Percentiles rank a stretch among this genome's conserved stretches.
Evolutionary conservation across 2,329 filamentous ascomycete species (phyloP).

Genomic region (Grosmannia penicillata): DNA sequence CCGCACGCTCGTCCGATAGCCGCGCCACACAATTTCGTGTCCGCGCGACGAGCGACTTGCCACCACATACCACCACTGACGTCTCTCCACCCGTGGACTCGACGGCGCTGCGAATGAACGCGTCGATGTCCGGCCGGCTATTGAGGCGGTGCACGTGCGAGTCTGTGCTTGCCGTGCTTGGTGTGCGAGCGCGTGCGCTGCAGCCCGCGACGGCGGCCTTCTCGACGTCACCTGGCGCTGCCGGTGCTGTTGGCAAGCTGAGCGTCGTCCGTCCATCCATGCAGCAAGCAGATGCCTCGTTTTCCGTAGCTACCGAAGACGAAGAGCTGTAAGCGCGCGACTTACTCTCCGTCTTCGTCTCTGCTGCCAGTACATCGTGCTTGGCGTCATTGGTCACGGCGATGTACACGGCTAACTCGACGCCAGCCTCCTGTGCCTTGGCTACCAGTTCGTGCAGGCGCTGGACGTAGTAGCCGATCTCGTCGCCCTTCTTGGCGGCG

Average conservation of each 20-base stretch:
- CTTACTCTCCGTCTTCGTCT: too few species aligned
- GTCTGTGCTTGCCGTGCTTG: constrained; percentile 17
- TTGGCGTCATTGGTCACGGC: constrained; percentile 29
- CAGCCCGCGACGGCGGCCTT: constrained; percentile 7
- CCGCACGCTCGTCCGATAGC: constrained; percentile 44
- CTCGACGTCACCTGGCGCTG: constrained; percentile 13
- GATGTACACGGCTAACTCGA: constrained; percentile 36
- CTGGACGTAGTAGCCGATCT: constrained; percentile 39
- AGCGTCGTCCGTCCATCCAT: background rate
- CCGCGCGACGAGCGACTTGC: constrained; percentile 35
- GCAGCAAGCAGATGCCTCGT: background rate
- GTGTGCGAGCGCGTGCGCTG: constrained; percentile 2
- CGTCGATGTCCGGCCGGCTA: constrained; percentile 32
- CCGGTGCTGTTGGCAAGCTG: background rate
- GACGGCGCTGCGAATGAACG: constrained; percentile 36
- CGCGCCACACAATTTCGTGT: constrained; percentile 39
- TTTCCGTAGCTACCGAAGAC: background rate
- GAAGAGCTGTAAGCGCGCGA: constrained; percentile 2
- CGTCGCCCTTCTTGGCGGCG: constrained; percentile 33
- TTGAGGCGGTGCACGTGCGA: constrained; percentile 29
- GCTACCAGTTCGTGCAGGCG: constrained; percentile 30
- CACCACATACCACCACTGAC: constrained; percentile 45
- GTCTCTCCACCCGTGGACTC: constrained; percentile 46
- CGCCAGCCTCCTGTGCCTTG: constrained; percentile 25
- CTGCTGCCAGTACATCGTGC: too few species aligned